phyloP scores from a whole-genome alignment of 2,329 filamentous ascomycete genomes.

The Chaetomium strumarium region DNA sequence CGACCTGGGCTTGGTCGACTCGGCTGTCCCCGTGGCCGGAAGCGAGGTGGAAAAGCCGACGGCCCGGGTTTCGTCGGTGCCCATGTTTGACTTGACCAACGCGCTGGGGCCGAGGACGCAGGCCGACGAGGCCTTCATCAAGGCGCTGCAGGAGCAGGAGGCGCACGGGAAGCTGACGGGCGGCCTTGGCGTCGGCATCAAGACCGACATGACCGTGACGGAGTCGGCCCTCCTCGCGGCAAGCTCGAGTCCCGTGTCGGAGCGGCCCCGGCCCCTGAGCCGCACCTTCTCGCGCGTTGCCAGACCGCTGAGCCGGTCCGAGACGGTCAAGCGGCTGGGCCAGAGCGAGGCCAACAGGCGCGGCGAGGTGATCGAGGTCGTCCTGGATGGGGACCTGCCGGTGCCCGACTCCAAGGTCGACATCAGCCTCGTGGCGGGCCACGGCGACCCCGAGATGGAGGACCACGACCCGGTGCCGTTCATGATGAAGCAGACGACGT shows the following conservation, averaged over 20 bases:
- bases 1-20: slow-evolving; percentile 36
- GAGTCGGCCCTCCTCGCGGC: slow-evolving; percentile 45
- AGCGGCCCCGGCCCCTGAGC: slow-evolving; percentile 32
- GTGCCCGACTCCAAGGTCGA: slow-evolving; percentile 37
- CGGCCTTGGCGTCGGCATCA: slow-evolving; percentile 52
- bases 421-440: slow-evolving; percentile 46
- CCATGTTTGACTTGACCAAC: slow-evolving; percentile 42
- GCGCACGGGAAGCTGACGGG: slow-evolving; percentile 50
- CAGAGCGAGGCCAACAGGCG: slow-evolving; percentile 55
- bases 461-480: slow-evolving; percentile 21
- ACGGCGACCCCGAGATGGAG: slow-evolving; percentile 19
- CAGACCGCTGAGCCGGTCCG: slow-evolving; percentile 23
- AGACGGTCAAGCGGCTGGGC: slow-evolving; percentile 44
- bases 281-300: slow-evolving; percentile 36
- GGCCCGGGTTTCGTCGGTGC: slow-evolving; percentile 24
- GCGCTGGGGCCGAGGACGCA: slow-evolving; percentile 40
- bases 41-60: slow-evolving; percentile 25
- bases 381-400: slow-evolving; percentile 39
- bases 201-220: slow-evolving; percentile 41
- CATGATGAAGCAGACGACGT: slow-evolving; percentile 34
- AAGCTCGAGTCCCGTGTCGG: slow-evolving; percentile 28
- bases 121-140: slow-evolving; percentile 42
- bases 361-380: slow-evolving; percentile 55
- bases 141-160: slow-evolving; percentile 45
- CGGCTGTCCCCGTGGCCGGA: slow-evolving; percentile 37